These are phyloP conservation scores for Pseudogymnoascus sp. DNA, from an alignment of 2,329 filamentous ascomycete genomes.

Conservation along the genomic window DNA sequence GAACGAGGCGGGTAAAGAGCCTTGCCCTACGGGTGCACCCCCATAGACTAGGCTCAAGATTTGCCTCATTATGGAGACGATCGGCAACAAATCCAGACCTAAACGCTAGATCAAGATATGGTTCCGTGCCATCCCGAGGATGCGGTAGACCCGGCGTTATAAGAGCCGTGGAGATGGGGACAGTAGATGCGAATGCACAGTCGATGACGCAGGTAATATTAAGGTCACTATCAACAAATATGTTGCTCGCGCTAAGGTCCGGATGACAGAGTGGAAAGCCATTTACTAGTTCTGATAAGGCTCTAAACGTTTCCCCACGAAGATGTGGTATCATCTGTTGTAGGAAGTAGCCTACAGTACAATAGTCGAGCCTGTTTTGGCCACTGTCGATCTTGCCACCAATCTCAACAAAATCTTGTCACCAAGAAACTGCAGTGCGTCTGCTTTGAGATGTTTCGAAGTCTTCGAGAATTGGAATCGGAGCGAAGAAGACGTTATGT, in stretches of 20 bases:
- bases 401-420: constrained; percentile 19
- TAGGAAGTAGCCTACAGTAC: constrained; percentile 21
- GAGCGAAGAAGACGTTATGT: constrained; percentile 27
- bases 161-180: constrained; percentile 22
- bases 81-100: constrained; percentile 11
- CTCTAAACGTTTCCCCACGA: not conserved
- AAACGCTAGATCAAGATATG: constrained; percentile 13
- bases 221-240: constrained; percentile 26
- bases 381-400: constrained; percentile 23
- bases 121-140: constrained; percentile 14
- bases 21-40: constrained; percentile 13
- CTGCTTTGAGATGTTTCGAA: constrained; percentile 21
- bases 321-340: constrained; percentile 23
- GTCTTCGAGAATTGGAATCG: constrained; percentile 22
- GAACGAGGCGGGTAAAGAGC: constrained; percentile 17
- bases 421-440: constrained; percentile 15
- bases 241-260: constrained; percentile 24
- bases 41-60: constrained; percentile 13
- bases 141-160: constrained; percentile 16
- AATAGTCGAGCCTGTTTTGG: constrained; percentile 23
- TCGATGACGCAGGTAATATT: constrained; percentile 28
- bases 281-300: not conserved
- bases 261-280: constrained; percentile 23
- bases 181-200: constrained; percentile 26
- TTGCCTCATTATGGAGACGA: constrained; percentile 7